Evolutionary conservation across 306 rosid species (phyloP).

Genomic region (Carpinus viminea): DNA sequence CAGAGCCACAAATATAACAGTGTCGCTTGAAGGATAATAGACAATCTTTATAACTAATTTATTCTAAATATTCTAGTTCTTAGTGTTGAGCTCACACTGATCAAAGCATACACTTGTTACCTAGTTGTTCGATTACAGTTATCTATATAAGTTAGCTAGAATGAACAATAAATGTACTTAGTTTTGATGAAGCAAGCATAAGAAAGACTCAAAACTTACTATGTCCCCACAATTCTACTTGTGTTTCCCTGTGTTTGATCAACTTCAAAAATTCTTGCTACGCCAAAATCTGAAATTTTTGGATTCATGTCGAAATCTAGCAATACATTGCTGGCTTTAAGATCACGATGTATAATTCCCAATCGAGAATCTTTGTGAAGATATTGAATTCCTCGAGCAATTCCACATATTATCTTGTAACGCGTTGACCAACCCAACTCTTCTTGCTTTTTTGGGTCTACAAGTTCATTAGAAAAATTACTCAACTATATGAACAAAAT

Average conservation of each 20-base stretch:
- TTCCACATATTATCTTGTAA: conserved; percentile 32
- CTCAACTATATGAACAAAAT: not conserved
- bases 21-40: not conserved
- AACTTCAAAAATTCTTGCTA: conserved; percentile 31
- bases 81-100: not conserved
- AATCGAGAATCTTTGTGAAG: conserved; percentile 42
- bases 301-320: conserved; percentile 35
- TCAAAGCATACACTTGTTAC: not conserved
- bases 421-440: conserved; percentile 32
- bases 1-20: not conserved
- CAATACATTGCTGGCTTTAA: conserved; percentile 42
- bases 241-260: conserved; percentile 34
- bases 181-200: too few species aligned
- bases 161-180: not conserved
- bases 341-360: conserved; percentile 47
- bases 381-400: conserved; percentile 39
- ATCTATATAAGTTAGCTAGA: not conserved
- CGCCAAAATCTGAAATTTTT: conserved; percentile 52
- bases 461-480: not conserved
- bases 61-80: not conserved
- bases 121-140: not conserved
- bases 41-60: not conserved
- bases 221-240: conserved; percentile 38
- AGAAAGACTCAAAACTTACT: conserved; percentile 14
- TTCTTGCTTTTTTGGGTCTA: conserved; percentile 24